phyloP scores from a whole-genome alignment of 495 filamentous ascomycete genomes.

The Xylaria longipes region DNA sequence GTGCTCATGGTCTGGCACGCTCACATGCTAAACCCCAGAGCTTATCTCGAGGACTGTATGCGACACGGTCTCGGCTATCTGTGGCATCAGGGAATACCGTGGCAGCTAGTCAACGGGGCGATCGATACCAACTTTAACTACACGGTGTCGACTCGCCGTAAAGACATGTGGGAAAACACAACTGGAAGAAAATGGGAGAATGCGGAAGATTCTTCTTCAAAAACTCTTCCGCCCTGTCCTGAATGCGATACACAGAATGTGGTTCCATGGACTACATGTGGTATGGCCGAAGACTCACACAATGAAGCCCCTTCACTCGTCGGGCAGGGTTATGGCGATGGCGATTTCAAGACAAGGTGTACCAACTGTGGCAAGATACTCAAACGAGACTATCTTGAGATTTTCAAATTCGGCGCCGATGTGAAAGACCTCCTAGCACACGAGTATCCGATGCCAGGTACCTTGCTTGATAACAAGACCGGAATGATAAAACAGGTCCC shows the following conservation, averaged over 20 bases:
- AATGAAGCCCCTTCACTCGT: conserved; percentile 32
- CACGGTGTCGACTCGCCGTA: conserved; percentile 44
- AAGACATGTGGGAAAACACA: conserved; percentile 52
- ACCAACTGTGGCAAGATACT: conserved; percentile 57
- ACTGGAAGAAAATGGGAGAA: conserved; percentile 69
- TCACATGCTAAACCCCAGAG: conserved; percentile 81
- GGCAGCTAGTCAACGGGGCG: conserved; percentile 65
- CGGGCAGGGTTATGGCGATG: conserved; percentile 72
- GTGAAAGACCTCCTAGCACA: conserved; percentile 49
- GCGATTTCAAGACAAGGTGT: conserved; percentile 55
- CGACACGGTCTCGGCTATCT: conserved; percentile 63
- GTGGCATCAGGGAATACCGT: conserved; percentile 75
- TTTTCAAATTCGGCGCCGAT: conserved; percentile 65
- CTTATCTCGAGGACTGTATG: conserved; percentile 80
- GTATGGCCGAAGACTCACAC: conserved; percentile 38
- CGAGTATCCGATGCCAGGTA: conserved; percentile 68
- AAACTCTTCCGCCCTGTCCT: conserved; percentile 61
- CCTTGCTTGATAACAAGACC: conserved; percentile 53
- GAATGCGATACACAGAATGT: conserved; percentile 51
- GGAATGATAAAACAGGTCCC: conserved; percentile 41
- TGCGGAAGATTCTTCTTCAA: conserved; percentile 54
- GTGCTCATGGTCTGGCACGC: conserved; percentile 92
- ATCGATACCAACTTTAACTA: conserved; percentile 75
- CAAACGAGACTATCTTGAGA: conserved; percentile 60
- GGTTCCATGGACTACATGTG: conserved; percentile 68